Evolutionary conservation across 108 stramenopile species (phyloP), one percentile per base, ranked within the genome.

Genomic region (Hondaea fermentalgiana): DNA sequence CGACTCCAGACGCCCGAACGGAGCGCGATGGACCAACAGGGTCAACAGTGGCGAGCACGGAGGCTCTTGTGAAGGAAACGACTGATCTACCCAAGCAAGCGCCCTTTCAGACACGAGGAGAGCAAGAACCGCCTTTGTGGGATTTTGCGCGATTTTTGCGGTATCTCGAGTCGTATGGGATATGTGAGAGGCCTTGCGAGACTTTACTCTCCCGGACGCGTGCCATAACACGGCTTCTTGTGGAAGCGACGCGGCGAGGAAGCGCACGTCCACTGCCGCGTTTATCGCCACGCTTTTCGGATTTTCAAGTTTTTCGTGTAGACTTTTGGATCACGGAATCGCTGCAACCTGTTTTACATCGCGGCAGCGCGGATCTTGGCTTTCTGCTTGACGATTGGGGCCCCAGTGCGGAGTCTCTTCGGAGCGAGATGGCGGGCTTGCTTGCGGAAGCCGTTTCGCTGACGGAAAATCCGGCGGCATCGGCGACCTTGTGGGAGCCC

Each of bases 301-400:
- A 47, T 12, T 35, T 83, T 1, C 76, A 83, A 83, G 51, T 83
- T 17, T 21, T 83, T 83, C 76, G 76, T 6, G 76, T 83, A 6
- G 45, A 47, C 49, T 83, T 83, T 23, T 83, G 76, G 76, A 53
- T 83, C 76, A 83, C 76, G 6, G 76, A 83, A 83, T 19, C 44
- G 23, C 76, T 83, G 5, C 51, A 53, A 28, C 76, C 76, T 12
- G 51, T 83, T 6, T 53, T 83, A 17, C 76, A 83, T 23, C 45
- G 76, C n/a, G 76, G 76, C 6, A 21, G 43, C n/a, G 51, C 51
- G 49, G 76, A 83, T 3, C n/a, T 83, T 47, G 51, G 76, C 23
- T 47, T 53, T 12, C 45, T 83, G n/a, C n/a, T 83, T 12, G 76
- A 83, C 49, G 51, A 83, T 12, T 53, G 45, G 45, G 76, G 76